phyloP scores from a whole-genome alignment of 1,284 basidiomycete genomes.

The Takashimella koratensis region DNA sequence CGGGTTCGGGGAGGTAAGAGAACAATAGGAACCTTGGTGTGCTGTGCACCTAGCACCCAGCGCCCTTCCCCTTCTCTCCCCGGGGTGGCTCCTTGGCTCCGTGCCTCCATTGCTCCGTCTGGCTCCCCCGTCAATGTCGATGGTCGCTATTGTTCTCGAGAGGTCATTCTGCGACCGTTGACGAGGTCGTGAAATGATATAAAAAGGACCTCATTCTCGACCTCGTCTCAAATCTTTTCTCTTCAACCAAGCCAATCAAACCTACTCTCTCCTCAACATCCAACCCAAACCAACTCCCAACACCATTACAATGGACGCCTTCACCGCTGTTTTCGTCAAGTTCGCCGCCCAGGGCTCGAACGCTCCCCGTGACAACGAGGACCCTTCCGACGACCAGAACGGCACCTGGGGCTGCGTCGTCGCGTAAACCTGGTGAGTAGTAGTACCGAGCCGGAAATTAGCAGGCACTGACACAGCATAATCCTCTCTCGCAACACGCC shows the following conservation, averaged over 20 bases:
- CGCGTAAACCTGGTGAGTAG: too few species aligned
- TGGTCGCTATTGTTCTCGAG: too few species aligned
- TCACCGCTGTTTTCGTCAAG: slow-evolving; percentile 33
- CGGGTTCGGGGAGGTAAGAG: too few species aligned
- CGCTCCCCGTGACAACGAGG: slow-evolving; percentile 21
- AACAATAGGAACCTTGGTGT: background rate
- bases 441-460: too few species aligned
- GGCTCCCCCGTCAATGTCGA: background rate
- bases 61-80: background rate
- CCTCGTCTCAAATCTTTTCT: background rate
- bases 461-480: too few species aligned
- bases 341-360: slow-evolving; percentile 12
- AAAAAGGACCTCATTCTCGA: background rate
- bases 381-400: slow-evolving; percentile 1
- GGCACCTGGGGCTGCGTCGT: slow-evolving; percentile 14
- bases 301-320: slow-evolving; percentile 44
- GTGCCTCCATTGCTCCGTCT: background rate
- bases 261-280: background rate
- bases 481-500: too few species aligned
- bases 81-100: background rate
- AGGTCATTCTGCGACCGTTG: too few species aligned
- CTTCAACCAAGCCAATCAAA: slow-evolving; percentile 5
- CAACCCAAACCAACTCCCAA: slow-evolving; percentile 6
- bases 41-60: too few species aligned
- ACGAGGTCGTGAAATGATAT: background rate